Conservation (phyloP, 2,329 filamentous ascomycete genomes). For the Alternaria viburni region DNA sequence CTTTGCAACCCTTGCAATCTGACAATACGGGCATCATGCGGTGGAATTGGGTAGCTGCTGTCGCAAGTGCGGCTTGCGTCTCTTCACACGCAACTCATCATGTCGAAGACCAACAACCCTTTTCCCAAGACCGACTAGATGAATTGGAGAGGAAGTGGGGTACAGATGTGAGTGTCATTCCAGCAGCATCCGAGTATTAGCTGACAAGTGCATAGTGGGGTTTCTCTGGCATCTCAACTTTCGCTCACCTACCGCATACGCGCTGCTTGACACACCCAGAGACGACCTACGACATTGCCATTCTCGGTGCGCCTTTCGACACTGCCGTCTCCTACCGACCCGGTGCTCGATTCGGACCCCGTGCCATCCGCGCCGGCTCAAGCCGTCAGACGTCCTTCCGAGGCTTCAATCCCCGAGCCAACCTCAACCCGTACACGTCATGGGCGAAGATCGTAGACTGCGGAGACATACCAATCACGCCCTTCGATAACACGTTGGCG, state of each 20-base stretch:
- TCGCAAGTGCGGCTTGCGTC: conserved; percentile 24
- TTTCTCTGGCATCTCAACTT: conserved; percentile 72
- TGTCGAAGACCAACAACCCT: conserved; percentile 31
- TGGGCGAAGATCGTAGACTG: conserved; percentile 86
- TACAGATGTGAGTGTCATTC: conserved; percentile 41
- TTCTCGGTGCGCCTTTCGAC: conserved; percentile 59
- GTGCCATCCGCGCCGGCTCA: conserved; percentile 84
- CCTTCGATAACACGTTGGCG: conserved; percentile 84
- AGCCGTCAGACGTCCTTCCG: conserved; percentile 79
- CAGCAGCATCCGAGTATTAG: background rate
- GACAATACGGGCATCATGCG: conserved; percentile 18
- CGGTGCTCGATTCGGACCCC: conserved; percentile 76
- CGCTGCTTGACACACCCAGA: conserved; percentile 57
- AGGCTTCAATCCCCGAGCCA: conserved; percentile 81
- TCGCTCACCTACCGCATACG: conserved; percentile 56
- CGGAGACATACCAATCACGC: conserved; percentile 86
- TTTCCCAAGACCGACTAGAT: conserved; percentile 40
- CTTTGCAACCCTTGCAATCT: background rate
- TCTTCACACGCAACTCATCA: conserved; percentile 39
- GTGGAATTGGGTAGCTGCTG: conserved; percentile 19
- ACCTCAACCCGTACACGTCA: conserved; percentile 80
- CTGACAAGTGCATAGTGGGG: conserved; percentile 56
- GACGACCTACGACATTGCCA: conserved; percentile 54
- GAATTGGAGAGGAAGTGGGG: conserved; percentile 51
- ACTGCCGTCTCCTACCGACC: conserved; percentile 55